These are phyloP conservation scores for Paradendryphiella salina DNA, from an alignment of 2,329 filamentous ascomycete genomes.

Conservation along the genomic window DNA sequence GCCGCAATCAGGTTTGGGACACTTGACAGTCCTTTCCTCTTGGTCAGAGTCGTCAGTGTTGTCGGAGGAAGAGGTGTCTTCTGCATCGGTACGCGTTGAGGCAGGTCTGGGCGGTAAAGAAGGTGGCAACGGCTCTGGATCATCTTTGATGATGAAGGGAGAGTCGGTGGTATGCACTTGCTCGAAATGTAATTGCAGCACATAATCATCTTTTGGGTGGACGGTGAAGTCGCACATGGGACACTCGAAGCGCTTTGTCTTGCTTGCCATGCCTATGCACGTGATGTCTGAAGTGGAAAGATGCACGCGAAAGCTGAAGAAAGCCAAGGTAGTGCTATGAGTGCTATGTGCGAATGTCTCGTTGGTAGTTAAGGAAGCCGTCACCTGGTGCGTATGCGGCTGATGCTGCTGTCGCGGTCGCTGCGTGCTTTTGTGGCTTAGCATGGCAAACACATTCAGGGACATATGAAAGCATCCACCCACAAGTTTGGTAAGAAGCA, in stretches of 20 bases:
- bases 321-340: neutral
- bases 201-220: slow-evolving; percentile 35
- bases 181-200: slow-evolving; percentile 48
- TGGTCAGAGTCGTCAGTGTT: slow-evolving; percentile 20
- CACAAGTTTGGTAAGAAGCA: slow-evolving; percentile 14
- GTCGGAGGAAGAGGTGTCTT: slow-evolving; percentile 35
- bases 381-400: slow-evolving; percentile 12
- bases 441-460: slow-evolving; percentile 17
- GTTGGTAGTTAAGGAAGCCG: slow-evolving; percentile 5
- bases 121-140: slow-evolving; percentile 34
- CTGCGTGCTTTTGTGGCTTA: slow-evolving; percentile 20
- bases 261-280: slow-evolving; percentile 20
- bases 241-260: slow-evolving; percentile 36
- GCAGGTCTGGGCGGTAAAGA: slow-evolving; percentile 26
- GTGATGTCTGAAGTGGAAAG: slow-evolving; percentile 4
- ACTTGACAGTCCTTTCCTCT: slow-evolving; percentile 42
- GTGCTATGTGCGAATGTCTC: neutral
- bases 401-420: slow-evolving; percentile 12
- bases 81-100: slow-evolving; percentile 21
- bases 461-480: slow-evolving; percentile 3
- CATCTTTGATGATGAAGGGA: slow-evolving; percentile 43
- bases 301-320: slow-evolving; percentile 3
- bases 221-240: slow-evolving; percentile 43
- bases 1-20: slow-evolving; percentile 50
- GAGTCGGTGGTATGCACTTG: slow-evolving; percentile 46